These are phyloP conservation scores for Pyrus hybrid DNA, from an alignment of 331 rosid genomes.

Conservation along the genomic window DNA sequence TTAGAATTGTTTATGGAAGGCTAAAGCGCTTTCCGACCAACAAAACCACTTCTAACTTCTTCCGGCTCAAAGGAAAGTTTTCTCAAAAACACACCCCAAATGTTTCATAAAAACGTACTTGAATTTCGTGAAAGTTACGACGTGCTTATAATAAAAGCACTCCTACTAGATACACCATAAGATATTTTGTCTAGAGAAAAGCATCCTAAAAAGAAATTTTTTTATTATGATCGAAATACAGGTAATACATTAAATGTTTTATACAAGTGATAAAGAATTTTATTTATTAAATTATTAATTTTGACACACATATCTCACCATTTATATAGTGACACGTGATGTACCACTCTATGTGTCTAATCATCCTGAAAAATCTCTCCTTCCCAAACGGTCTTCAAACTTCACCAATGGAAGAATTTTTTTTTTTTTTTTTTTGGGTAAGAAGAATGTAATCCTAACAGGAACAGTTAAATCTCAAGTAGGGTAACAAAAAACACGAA, in stretches of 20 bases:
- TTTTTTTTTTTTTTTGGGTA: no score
- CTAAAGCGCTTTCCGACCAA: neutral
- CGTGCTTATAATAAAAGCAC: neutral
- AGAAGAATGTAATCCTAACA: neutral
- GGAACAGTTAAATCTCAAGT: neutral
- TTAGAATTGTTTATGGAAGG: neutral
- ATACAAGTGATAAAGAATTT: accelerated
- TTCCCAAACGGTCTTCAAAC: neutral
- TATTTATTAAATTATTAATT: no score
- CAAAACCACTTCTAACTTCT: neutral
- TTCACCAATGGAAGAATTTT: neutral
- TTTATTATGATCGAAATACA: accelerated
- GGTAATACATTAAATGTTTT: accelerated
- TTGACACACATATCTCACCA: no score
- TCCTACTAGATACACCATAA: no score
- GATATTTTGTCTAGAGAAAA: accelerated
- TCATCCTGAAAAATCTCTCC: no score
- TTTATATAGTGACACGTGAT: no score
- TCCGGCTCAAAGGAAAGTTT: neutral
- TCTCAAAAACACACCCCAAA: neutral
- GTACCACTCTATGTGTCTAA: accelerated
- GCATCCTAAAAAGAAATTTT: no score
- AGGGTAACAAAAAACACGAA: neutral
- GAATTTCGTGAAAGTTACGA: neutral
- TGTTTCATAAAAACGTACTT: neutral